Percentiles rank a stretch among this genome's conserved stretches.
Evolutionary conservation across 805 yeast species (phyloP).

Genomic region (Candida golubevii): DNA sequence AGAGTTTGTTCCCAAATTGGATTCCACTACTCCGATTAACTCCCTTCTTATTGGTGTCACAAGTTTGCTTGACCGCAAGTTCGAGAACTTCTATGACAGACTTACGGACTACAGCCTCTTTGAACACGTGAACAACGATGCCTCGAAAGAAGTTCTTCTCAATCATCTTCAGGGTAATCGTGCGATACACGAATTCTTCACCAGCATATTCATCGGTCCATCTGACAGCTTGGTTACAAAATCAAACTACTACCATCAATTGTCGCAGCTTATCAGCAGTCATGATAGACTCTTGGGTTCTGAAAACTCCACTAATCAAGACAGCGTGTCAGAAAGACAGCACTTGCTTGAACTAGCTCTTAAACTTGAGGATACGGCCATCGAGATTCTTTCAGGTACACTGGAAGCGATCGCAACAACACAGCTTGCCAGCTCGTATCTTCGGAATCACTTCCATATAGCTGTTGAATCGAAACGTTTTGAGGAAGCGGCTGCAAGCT

Average conservation of each 20-base stretch:
- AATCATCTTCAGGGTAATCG: constrained; percentile 14
- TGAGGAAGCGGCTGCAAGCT: constrained; percentile 12
- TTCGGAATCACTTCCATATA: constrained; percentile 9
- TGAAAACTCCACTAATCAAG: neutral
- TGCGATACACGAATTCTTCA: constrained; percentile 20
- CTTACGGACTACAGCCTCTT: constrained; percentile 24
- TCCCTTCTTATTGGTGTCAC: constrained; percentile 33
- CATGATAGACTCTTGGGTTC: neutral
- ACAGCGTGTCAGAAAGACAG: constrained; percentile 1
- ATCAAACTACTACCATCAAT: constrained; percentile 29
- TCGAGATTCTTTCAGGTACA: constrained; percentile 16
- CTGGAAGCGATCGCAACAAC: neutral
- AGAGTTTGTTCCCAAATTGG: constrained; percentile 14
- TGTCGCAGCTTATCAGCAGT: constrained; percentile 19
- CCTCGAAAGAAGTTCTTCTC: constrained; percentile 12
- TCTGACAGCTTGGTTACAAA: constrained; percentile 12
- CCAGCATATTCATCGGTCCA: constrained; percentile 16
- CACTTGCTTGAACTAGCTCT: constrained; percentile 16
- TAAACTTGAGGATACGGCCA: constrained; percentile 25
- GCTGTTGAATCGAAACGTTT: constrained; percentile 12
- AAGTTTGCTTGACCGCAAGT: constrained; percentile 27
- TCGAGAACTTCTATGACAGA: constrained; percentile 19
- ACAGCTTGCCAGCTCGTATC: constrained; percentile 6
- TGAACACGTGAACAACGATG: constrained; percentile 9
- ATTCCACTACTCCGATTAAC: constrained; percentile 19